Base-by-base conservation (phyloP, 2,329 filamentous ascomycete species). In the Daldinia sp. region DNA sequence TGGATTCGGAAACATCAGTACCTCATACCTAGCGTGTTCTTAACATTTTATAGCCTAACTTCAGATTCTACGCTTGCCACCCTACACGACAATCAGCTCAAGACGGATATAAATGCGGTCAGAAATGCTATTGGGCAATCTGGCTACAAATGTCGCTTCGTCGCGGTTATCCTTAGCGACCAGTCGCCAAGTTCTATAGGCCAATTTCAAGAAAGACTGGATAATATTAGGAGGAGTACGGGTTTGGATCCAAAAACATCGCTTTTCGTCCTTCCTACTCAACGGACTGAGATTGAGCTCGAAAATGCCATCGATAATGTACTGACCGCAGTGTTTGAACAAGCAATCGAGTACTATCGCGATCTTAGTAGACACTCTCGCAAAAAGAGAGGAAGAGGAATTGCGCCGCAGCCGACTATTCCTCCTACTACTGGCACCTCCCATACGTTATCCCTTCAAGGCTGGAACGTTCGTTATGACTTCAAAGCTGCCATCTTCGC, bases 391-490 rank as follows among this genome's bases (percentile, higher is more conserved):
- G 90, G 91, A 47, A 86, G 93, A 61, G 90, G 92, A 6, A 83
- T 87, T 15, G 88, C 91, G 11, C 93, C 93, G 9, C 88, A 90
- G 48, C 93, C 94, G 2, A 94, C 93, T 5, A 84, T 92, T 29
- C 92, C 93, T 3, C 92, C 93, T 1, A 94, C 92, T 0, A 88
- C 85, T 17, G 92, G 92, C 25, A 96, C 92, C 1, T 96, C 93
- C 1, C 91, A 95, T 72, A 92, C 91, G 0, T 78, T 97, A n/a
- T 91, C 93, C 1, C 81, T 90, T 8, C 88, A 93, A 39, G 94
- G 92, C 3, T 99, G 94, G 95, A 93, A 93, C 72, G 90, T 96
- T 54, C 89, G 94, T 13, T 97, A 97, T 77, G 94, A 99, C 73
- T 93, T 96, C 80, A 99, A 99, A 75, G 84, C 94, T 15, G 94